Evolutionary conservation across 23 red algal species (phyloP).

Genomic region (Rhodosorus marinus): DNA sequence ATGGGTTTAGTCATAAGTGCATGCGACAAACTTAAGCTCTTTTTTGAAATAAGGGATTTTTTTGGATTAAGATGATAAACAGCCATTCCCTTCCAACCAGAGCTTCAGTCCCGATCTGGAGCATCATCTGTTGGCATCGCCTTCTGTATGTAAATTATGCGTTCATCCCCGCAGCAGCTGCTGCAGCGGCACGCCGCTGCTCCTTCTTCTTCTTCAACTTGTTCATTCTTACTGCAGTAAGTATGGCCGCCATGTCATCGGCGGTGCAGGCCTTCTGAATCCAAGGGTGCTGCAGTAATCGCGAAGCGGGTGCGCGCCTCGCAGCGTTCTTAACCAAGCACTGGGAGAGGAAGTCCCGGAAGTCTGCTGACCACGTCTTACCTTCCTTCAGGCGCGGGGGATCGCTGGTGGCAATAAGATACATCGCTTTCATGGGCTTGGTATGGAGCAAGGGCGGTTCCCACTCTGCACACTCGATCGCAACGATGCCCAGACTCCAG

Average conservation of each 20-base stretch:
- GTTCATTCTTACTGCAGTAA: background rate
- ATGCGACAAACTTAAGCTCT: too few species aligned
- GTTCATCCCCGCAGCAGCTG: too few species aligned
- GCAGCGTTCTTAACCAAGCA: slow-evolving; percentile 39
- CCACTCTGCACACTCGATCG: slow-evolving; percentile 93
- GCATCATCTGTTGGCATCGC: too few species aligned
- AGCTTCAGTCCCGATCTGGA: too few species aligned
- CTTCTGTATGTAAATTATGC: too few species aligned
- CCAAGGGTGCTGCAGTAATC: slow-evolving; percentile 73
- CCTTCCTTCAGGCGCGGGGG: slow-evolving; percentile 42
- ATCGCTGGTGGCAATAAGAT: slow-evolving; percentile 73
- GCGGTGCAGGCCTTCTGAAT: slow-evolving; percentile 2
- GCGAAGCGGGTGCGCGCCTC: slow-evolving; percentile 28
- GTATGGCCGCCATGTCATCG: background rate
- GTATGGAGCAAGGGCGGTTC: slow-evolving; percentile 65
- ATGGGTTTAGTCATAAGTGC: too few species aligned
- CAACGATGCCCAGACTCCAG: slow-evolving; percentile 85
- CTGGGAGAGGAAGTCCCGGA: slow-evolving; percentile 61
- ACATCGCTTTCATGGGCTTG: slow-evolving; percentile 86
- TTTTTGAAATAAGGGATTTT: too few species aligned
- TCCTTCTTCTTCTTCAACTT: too few species aligned
- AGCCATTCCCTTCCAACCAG: too few species aligned
- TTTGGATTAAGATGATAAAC: too few species aligned
- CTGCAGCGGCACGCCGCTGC: too few species aligned
- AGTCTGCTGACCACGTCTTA: slow-evolving; percentile 53